Evolutionary conservation across 768 basidiomycete genomes (phyloP).

Genomic region (Porphyrellus cyaneotinctus): DNA sequence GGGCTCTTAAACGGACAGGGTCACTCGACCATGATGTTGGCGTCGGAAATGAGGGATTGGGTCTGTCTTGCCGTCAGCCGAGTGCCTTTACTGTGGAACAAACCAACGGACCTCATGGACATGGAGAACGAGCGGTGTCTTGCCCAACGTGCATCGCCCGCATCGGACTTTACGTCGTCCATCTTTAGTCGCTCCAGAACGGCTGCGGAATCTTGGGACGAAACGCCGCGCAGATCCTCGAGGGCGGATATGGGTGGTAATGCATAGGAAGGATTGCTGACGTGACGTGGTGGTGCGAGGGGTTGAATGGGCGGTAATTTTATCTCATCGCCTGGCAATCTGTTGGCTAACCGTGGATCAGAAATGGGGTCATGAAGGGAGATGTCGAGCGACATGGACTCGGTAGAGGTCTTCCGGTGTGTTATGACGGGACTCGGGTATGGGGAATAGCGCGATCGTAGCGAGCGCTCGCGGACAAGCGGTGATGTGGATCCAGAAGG

Average conservation of each 20-base stretch:
- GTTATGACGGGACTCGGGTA: slow-evolving; percentile 35
- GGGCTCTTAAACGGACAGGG: slow-evolving; percentile 11
- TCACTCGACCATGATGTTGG: slow-evolving; percentile 27
- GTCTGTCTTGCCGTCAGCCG: slow-evolving; percentile 13
- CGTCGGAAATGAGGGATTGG: slow-evolving; percentile 15
- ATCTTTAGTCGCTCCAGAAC: slow-evolving; percentile 61
- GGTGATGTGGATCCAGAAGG: slow-evolving; percentile 27
- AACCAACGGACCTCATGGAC: slow-evolving; percentile 32
- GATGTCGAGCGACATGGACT: slow-evolving; percentile 33
- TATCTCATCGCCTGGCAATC: slow-evolving; percentile 35
- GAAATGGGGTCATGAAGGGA: slow-evolving; percentile 29
- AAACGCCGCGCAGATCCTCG: slow-evolving; percentile 55
- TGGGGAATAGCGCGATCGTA: slow-evolving; percentile 40
- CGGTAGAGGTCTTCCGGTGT: slow-evolving; percentile 25
- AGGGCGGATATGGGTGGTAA: slow-evolving; percentile 67
- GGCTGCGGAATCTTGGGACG: slow-evolving; percentile 54
- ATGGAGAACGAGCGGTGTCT: slow-evolving; percentile 44
- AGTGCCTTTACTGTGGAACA: neutral
- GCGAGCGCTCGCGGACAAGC: slow-evolving; percentile 22
- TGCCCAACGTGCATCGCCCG: slow-evolving; percentile 30
- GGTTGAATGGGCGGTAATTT: slow-evolving; percentile 41
- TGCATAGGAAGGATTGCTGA: slow-evolving; percentile 43
- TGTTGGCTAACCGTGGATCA: slow-evolving; percentile 23
- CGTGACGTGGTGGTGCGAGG: slow-evolving; percentile 25
- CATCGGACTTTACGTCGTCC: slow-evolving; percentile 39